These are phyloP conservation scores for Blastosporella zonata DNA, from an alignment of 1,284 basidiomycete species.

Conservation along the genomic window DNA sequence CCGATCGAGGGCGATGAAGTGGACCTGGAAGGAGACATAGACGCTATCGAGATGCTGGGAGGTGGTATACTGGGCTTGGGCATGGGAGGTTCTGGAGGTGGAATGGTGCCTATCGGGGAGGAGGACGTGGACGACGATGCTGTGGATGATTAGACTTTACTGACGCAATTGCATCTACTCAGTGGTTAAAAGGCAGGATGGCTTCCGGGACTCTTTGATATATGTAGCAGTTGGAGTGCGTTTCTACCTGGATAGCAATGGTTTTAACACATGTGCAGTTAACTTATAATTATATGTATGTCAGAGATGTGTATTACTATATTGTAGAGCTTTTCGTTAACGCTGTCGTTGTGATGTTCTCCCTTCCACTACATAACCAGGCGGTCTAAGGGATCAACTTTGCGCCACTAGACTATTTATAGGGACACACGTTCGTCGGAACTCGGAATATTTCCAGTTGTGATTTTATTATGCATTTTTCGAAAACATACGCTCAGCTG, in stretches of 20 bases:
- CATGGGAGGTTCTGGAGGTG: not conserved
- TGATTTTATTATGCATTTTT: conserved; percentile 73
- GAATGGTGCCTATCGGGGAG: conserved; percentile 15
- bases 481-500: conserved; percentile 73
- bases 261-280: conserved; percentile 4
- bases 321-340: not conserved
- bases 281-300: conserved; percentile 14
- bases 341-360: too few relatives aligned
- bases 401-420: too few relatives aligned
- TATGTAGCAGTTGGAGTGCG: conserved; percentile 6
- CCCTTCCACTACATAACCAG: too few relatives aligned
- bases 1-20: conserved; percentile 29
- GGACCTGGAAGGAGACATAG: conserved; percentile 41
- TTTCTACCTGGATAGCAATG: conserved; percentile 7
- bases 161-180: not conserved
- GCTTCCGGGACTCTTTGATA: not conserved
- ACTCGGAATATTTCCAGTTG: not conserved
- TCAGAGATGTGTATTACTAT: not conserved
- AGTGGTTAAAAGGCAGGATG: not conserved
- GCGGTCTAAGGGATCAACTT: too few relatives aligned
- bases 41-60: conserved; percentile 30
- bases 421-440: conserved; percentile 18
- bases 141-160: conserved; percentile 11
- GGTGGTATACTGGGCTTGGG: conserved; percentile 16
- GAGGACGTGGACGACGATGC: conserved; percentile 21